phyloP scores from a whole-genome alignment of 2,329 filamentous ascomycete genomes.

The Ophidiomyces ophidiicola region DNA sequence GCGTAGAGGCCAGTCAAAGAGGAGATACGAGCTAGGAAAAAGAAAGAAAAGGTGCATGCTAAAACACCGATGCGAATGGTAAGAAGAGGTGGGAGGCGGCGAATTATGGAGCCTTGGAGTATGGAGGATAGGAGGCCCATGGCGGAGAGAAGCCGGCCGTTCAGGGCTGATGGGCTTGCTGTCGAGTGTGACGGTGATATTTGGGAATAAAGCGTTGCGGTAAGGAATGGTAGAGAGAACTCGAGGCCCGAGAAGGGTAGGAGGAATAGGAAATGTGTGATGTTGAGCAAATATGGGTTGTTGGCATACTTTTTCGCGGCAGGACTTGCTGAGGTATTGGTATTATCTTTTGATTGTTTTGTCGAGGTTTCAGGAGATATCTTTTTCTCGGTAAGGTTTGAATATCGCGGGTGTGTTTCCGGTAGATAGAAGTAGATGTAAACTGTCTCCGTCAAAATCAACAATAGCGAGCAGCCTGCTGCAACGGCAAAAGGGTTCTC shows the following conservation, averaged over 20 bases:
- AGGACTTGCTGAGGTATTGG: conserved; percentile 3
- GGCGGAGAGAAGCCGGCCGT: conserved; percentile 76
- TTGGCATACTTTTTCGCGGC: conserved; percentile 55
- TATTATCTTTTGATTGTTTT: conserved; percentile 10
- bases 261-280: conserved; percentile 79
- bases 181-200: conserved; percentile 41
- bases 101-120: conserved; percentile 85
- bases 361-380: conserved; percentile 8
- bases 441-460: conserved; percentile 75
- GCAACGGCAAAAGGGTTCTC: conserved; percentile 91
- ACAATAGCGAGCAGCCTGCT: conserved; percentile 69
- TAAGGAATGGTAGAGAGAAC: conserved; percentile 94
- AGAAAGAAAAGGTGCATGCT: conserved; percentile 66
- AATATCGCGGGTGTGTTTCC: conserved; percentile 61
- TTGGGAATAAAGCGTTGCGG: conserved; percentile 70
- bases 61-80: conserved; percentile 70
- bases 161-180: conserved; percentile 50
- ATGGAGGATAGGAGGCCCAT: conserved; percentile 83
- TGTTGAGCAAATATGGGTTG: conserved; percentile 68
- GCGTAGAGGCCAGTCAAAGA: conserved; percentile 61
- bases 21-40: conserved; percentile 59
- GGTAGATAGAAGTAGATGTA: conserved; percentile 79
- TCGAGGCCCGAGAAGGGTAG: conserved; percentile 98
- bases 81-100: conserved; percentile 66
- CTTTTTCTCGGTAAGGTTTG: conserved; percentile 24